Conservation (phyloP, 179 eudicot species). For the Actinidia polygama region DNA sequence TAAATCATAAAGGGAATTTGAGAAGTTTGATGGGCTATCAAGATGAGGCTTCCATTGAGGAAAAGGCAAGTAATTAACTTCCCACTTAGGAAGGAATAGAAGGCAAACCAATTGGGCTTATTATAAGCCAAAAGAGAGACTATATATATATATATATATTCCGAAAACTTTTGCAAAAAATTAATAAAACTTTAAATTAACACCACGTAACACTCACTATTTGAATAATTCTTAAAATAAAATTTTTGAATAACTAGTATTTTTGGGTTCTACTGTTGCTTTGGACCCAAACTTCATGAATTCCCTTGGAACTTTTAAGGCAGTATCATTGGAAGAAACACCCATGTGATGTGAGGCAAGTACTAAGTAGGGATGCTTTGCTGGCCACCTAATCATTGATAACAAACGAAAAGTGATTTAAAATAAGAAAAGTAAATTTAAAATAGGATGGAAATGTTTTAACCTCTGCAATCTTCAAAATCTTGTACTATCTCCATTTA, state of each 20-base stretch:
- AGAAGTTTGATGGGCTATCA: no score
- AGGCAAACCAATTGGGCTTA: background rate
- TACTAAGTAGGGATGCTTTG: constrained; percentile 2
- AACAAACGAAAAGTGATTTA: no score
- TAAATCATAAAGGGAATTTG: no score
- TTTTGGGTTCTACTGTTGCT: background rate
- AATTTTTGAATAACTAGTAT: no score
- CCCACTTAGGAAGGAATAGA: constrained; percentile 1
- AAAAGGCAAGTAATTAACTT: background rate
- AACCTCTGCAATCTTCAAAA: background rate
- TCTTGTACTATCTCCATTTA: background rate
- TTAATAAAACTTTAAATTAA: no score
- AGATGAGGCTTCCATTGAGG: background rate
- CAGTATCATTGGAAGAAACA: no score
- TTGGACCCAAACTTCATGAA: constrained; percentile 2
- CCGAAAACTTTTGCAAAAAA: no score
- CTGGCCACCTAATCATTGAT: constrained; percentile 5
- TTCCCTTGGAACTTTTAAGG: background rate
- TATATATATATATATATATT: no score
- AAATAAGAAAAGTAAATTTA: background rate
- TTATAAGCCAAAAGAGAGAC: background rate
- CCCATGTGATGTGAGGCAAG: constrained; percentile 7
- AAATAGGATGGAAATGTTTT: background rate
- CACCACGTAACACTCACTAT: no score
- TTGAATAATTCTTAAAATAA: no score